Evolutionary conservation across 208 protist species (phyloP), one percentile per base, ranked within the genome.

Genomic region (Trypanosoma grayi): DNA sequence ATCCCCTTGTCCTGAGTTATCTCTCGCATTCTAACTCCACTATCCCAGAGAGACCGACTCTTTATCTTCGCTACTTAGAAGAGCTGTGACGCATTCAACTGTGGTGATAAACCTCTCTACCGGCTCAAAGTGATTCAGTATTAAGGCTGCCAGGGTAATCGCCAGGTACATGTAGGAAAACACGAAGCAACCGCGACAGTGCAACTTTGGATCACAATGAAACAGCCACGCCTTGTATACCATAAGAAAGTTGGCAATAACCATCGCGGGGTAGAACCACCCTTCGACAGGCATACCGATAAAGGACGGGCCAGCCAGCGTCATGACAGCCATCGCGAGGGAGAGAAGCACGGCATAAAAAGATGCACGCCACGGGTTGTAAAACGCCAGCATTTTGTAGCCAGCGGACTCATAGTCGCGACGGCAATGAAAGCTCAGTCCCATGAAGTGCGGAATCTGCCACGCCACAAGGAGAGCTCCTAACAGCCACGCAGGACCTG

Each of bases 391-490:
- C 92, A 97, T 97, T 60, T 89, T 85, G 78, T 94, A 97, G 22
- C 92, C 92, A 3, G 89, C 92, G 24, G 68, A 68, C 70, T 92
- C 75, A 61, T 97, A 97, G 70, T 97, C 92, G 36, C 87, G 77
- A 13, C 89, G 76, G 64, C 87, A 94, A 66, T 94, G 83, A 64
- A 93, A 97, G 37, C 85, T 79, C 9, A 97, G 73, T 9, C 89
- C 84, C 67, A 93, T 80, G 53, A 97, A 97, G 70, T 97, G 92
- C 27, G 92, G 92, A 55, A 97, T 95, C 74, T 97, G 92, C 89
- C 92, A 97, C 13, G 87, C 70, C 58, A 94, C 84, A 16, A 97
- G 71, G 22, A 97, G 69, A 24, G 73, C 57, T 11, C 73, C 89
- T 30, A 97, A 77, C 48, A 92, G 72, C 70, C 68, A 79, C 33